Percentiles rank a stretch among this genome's conserved stretches.
These are phyloP conservation scores for Leccinellum luteum DNA, from an alignment of 768 basidiomycete species.

Conservation along the genomic window DNA sequence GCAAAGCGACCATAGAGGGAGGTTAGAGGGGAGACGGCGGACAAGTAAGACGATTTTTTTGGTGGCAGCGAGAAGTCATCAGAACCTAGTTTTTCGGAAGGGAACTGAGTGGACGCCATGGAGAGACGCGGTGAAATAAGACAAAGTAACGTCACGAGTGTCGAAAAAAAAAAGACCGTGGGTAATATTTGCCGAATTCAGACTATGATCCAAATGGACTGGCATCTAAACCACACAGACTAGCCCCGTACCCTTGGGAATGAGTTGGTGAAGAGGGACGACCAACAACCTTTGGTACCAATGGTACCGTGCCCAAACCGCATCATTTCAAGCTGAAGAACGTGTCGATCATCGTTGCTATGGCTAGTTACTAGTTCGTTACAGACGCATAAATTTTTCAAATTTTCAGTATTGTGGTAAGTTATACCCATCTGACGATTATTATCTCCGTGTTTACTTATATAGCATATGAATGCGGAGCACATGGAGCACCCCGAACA, in stretches of 20 bases:
- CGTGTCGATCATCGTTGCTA: neutral
- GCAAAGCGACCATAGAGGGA: slow-evolving; percentile 71
- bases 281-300: neutral
- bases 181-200: slow-evolving; percentile 18
- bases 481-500: neutral
- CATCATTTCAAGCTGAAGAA: neutral
- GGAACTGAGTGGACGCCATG: slow-evolving; percentile 46
- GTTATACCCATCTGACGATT: neutral
- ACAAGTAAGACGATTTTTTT: slow-evolving; percentile 38
- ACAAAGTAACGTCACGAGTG: slow-evolving; percentile 9
- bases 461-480: neutral
- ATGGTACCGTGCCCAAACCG: neutral
- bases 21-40: slow-evolving; percentile 51
- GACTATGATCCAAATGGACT: too few species aligned
- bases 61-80: slow-evolving; percentile 35
- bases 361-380: neutral
- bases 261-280: neutral
- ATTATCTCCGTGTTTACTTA: neutral
- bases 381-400: neutral
- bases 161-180: slow-evolving; percentile 37
- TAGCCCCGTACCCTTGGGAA: too few species aligned
- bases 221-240: too few species aligned
- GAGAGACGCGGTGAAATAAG: slow-evolving; percentile 22
- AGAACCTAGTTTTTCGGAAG: slow-evolving; percentile 41
- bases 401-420: neutral